Percentiles rank a stretch among this genome's conserved stretches.
phyloP scores from a whole-genome alignment of 2,329 filamentous ascomycete genomes.

The Diaporthe nobilis region DNA sequence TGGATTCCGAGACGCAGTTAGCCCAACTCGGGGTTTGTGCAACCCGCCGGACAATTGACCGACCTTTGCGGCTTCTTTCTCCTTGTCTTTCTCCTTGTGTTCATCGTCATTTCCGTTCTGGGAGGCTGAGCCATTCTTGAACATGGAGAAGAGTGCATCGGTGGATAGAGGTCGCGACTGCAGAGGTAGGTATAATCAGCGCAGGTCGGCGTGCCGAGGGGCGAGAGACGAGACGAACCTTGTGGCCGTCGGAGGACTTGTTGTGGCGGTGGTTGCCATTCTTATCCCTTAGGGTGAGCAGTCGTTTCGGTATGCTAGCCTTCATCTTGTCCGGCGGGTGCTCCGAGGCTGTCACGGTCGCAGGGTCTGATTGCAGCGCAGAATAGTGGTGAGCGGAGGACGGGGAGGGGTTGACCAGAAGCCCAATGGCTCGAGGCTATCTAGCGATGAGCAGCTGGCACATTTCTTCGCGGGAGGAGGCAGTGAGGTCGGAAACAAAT shows the following conservation, averaged over 20 bases:
- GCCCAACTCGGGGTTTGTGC: not conserved
- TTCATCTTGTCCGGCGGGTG: conserved; percentile 61
- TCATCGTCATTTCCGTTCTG: conserved; percentile 69
- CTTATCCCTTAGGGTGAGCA: conserved; percentile 80
- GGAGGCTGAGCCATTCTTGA: conserved; percentile 72
- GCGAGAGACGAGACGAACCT: conserved; percentile 56
- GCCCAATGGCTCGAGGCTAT: conserved; percentile 43
- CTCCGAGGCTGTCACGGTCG: conserved; percentile 15
- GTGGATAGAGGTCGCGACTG: conserved; percentile 67
- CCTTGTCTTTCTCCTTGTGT: conserved; percentile 67
- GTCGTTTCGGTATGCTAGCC: conserved; percentile 69
- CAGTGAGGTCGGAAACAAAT: not conserved
- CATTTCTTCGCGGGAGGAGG: conserved; percentile 37
- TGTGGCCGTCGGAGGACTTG: conserved; percentile 69
- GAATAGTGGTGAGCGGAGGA: conserved; percentile 22
- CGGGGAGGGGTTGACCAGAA: conserved; percentile 40
- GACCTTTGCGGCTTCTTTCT: conserved; percentile 59
- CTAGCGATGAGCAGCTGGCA: conserved; percentile 37
- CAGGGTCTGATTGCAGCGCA: conserved; percentile 26
- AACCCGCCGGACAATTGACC: conserved; percentile 27
- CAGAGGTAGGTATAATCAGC: conserved; percentile 42
- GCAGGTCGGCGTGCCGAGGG: not conserved
- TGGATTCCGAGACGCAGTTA: conserved; percentile 45
- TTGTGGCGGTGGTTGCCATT: conserved; percentile 65
- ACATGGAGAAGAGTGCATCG: conserved; percentile 74